Base-by-base conservation (phyloP, 768 basidiomycete species). In the Gloeostereum incarnatum region DNA sequence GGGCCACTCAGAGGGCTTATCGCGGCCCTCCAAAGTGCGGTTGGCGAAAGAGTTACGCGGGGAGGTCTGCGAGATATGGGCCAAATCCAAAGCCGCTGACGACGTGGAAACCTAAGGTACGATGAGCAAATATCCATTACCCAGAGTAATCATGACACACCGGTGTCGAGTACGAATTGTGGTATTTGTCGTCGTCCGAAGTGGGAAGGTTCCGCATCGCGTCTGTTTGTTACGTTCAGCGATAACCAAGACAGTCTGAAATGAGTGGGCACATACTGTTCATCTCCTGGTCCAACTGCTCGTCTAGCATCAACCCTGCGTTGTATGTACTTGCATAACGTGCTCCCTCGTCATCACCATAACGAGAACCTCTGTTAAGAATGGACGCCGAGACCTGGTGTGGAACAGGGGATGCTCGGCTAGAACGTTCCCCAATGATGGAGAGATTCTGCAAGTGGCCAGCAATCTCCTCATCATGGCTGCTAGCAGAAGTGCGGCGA, bases 241-340 rank as follows among this genome's bases (percentile, higher is more conserved):
- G 17, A 26, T 30, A 41, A 38, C 36, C 36, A 26, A 21, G 6
- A 26, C 11, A 40, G 41, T 31, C 18, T 22, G 6, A 11, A 42
- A 31, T 19, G 32, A n/a, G 21, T 30, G 6, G 29, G 19, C 13
- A 71, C 83, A 50, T 49, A 91, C 90, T 91, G 53, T 92, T 81
- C 78, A 94, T 91, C 56, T 94, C 91, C 61, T 88, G 78, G 53
- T 94, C 91, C 47, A 94, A 61, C 52, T 93, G 89, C 57, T 93
- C 86, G 48, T 94, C 91, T 44, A 94, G 64, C 78, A 93, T 80
- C 80, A 90, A 82, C 21, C 86, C 87, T 27, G 84, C 75, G 52
- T 88, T 89, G 57, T 78, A 87, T 23, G 68, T 68, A 44, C 69
- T 77, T 6, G 74, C 73, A 52, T 77, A 75, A 35, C 66, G 69